Base-by-base conservation (phyloP, 2,329 filamentous ascomycete species). In the Zalaria obscura region DNA sequence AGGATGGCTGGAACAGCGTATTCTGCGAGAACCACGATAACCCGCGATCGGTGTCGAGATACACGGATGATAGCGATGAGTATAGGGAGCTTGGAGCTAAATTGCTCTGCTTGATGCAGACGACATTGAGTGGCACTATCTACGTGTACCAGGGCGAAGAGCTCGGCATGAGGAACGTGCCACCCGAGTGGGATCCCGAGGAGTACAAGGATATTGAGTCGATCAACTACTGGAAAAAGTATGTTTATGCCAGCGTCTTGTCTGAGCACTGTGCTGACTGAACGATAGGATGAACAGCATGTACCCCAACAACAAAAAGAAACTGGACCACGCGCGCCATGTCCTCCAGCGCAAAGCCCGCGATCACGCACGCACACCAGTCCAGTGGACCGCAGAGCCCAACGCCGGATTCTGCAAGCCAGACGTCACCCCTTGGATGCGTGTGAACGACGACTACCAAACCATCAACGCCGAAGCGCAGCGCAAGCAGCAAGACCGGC, bases 331-430 rank as follows among this genome's bases (percentile, higher is more conserved):
- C 32, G 71, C 68, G 0, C 66, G 70, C 50, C 56, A 63, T 5
- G 64, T 72, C 33, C 61, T 83, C 40, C 70, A 76, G 47, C 65
- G 70, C 44, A 69, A 81, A 27, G 77, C 70, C 4, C 65, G 78
- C 28, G 79, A 84, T 54, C 75, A 84, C 52, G 70, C 76, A 5
- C 67, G 80, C n/a, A 70, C 75, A 3, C 80, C 80, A 0, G 75
- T 85, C 63, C 76, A 80, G 47, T 84, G 80, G 80, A 68, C 68
- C 42, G 64, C 56, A 0, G 60, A 61, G 0, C 55, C 63, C 1
- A 67, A 78, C 47, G 76, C 73, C 0, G 80, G 80, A 2, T 83
- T 83, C 61, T 77, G 75, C 5, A 57, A 62, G 41, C 48, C 61
- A 0, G 62, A 59, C 0, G 65, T 63, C 0, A 60, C 63, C 39